Base-by-base conservation (phyloP, 1,139 yeast species). In the Pneumocystis murina region DNA sequence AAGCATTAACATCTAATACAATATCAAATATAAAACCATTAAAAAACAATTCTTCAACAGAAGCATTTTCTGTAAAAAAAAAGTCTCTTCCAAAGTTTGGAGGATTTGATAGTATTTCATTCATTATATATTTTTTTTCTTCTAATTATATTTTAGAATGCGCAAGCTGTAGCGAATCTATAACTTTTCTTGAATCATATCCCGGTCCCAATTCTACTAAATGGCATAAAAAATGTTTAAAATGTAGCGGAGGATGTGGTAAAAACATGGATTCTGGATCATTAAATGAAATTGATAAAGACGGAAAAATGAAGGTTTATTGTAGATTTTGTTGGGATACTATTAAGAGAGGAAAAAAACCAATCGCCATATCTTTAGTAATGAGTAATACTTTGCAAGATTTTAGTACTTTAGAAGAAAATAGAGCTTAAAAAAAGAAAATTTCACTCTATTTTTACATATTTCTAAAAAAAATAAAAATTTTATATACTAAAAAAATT, bases 181-280 rank as follows among this genome's bases (percentile, higher is more conserved):
- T 58, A 38, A 58, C 60, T 20, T 58, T 38, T 40, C 30, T 58
- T 12, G 60, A 58, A 58, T 40, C 41, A 24, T 20, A 30, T 38
- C 60, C 60, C 12, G 60, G 60, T 8, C 60, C 60, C 20, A 38
- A 58, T 40, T 38, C 43, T 58, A 58, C 60, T 40, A 58, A 30
- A 58, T 58, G 60, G 60, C 60, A 58, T 58, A 40, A 58, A 58
- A 58, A 58, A 14, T 58, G 60, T 58, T 24, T 38, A 38, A 40
- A 38, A 38, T 58, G 60, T 6, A 58, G n/a, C 2, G 33, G 33
- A 48, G 39, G 33, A 58, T 58, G 60, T 30, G 43, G 43, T 8
- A 58, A 58, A 58, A 58, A 30, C 14, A 58, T 58, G 60, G 60
- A 58, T 6, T 58, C 60, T 8, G 41, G 60, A 10, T 33, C 60